Conservation (phyloP, 192 early-diverging fungal genomes). For the Physocladia obscura region DNA sequence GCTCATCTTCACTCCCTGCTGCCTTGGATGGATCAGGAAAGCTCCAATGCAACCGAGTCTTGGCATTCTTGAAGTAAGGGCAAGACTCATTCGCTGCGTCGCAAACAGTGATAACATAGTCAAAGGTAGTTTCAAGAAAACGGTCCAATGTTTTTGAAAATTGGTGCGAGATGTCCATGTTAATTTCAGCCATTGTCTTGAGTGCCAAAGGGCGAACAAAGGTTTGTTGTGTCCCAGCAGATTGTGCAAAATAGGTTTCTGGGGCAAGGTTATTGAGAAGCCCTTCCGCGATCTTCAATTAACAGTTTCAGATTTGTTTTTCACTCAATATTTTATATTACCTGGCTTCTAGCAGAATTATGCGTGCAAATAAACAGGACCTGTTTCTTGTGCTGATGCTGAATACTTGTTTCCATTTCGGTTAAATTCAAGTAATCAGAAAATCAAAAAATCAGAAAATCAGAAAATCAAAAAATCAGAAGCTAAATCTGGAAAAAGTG, state of each 20-base stretch:
- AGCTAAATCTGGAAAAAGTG: neutral
- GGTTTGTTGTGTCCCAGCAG: slow-evolving; percentile 37
- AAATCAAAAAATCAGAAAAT: slow-evolving; percentile 4
- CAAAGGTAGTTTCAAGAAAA: slow-evolving; percentile 27
- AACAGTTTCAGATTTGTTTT: neutral
- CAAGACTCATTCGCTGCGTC: slow-evolving; percentile 39
- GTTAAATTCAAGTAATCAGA: neutral
- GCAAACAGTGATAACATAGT: slow-evolving; percentile 38
- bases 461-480: neutral
- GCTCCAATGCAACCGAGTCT: slow-evolving; percentile 31
- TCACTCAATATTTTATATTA: neutral
- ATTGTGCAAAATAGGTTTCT: neutral
- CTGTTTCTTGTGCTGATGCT: slow-evolving; percentile 1
- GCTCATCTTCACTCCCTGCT: slow-evolving; percentile 30
- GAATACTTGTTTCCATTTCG: neutral
- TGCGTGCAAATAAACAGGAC: slow-evolving; percentile 41
- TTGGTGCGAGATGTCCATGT: slow-evolving; percentile 33
- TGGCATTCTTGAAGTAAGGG: slow-evolving; percentile 27
- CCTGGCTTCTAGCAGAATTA: slow-evolving; percentile 37
- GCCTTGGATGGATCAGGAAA: slow-evolving; percentile 38
- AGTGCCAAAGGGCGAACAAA: slow-evolving; percentile 33
- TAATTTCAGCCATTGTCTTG: slow-evolving; percentile 24
- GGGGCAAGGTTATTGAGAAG: slow-evolving; percentile 13
- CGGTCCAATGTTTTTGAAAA: slow-evolving; percentile 32
- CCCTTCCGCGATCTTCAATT: slow-evolving; percentile 29